phyloP scores from a whole-genome alignment of 2,329 filamentous ascomycete genomes.

The Alternaria gansuensis region DNA sequence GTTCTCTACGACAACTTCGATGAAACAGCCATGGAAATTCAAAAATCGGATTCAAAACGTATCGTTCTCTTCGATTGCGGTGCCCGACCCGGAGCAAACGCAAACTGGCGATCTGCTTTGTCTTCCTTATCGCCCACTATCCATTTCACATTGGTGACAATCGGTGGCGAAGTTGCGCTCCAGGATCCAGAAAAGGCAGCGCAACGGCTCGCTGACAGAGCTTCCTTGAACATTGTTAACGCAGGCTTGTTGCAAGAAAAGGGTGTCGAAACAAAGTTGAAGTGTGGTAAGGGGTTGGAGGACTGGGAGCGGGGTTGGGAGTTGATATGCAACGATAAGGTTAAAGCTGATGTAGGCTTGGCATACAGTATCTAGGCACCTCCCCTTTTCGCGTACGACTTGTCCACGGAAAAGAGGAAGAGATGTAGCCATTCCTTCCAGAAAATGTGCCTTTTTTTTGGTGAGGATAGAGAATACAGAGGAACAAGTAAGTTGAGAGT shows the following conservation, averaged over 20 bases:
- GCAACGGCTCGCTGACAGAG: slow-evolving; percentile 7
- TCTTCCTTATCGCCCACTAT: neutral
- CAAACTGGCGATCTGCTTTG: slow-evolving; percentile 22
- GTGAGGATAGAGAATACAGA: neutral
- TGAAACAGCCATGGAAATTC: slow-evolving; percentile 10
- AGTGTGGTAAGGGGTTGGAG: slow-evolving; percentile 35
- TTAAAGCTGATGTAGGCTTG: slow-evolving; percentile 30
- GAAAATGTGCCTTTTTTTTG: neutral
- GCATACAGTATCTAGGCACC: slow-evolving; percentile 18
- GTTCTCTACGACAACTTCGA: slow-evolving; percentile 26
- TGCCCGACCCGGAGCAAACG: slow-evolving; percentile 22
- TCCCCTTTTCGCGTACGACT: neutral
- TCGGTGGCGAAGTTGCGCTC: slow-evolving; percentile 30
- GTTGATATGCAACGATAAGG: slow-evolving; percentile 32
- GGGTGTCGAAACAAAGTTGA: slow-evolving; percentile 30
- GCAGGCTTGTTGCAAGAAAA: slow-evolving; percentile 33
- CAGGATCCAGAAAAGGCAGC: slow-evolving; percentile 17
- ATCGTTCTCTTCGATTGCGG: slow-evolving; percentile 38
- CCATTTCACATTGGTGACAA: slow-evolving; percentile 23
- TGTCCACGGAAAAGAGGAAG: neutral
- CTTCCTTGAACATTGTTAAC: slow-evolving; percentile 27
- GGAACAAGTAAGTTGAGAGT: neutral
- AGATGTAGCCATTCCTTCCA: neutral
- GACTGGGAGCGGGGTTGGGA: slow-evolving; percentile 39
- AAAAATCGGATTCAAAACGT: slow-evolving; percentile 7